Base-by-base conservation (phyloP, 2,329 filamentous ascomycete species). In the Periconia sp. region DNA sequence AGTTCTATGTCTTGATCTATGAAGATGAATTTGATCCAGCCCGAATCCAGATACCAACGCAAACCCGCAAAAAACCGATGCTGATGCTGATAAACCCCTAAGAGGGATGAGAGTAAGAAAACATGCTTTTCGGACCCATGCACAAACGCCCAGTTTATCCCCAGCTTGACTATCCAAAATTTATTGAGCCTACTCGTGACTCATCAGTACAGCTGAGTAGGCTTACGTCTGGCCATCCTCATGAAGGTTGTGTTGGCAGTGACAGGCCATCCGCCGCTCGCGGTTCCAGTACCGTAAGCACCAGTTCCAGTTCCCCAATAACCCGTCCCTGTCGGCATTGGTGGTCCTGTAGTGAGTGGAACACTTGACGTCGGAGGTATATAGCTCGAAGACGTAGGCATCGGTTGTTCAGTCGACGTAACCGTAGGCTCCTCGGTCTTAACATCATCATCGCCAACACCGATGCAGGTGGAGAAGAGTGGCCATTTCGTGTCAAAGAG, bases 401-500 rank as follows among this genome's bases (percentile, higher is more conserved):
- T 43, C 48, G 8, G 45, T 48, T 11, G 32, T 13, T 23, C 24
- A 23, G 28, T 38, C 11, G 26, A 24, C 24, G 36, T 35, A 8
- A 22, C 4, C 7, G 24, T 23, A 4, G 40, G 40, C 23, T 46
- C 36, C 15, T 41, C 30, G 4, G 33, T 35, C 18, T 38, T 48
- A n/a, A 50, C 45, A 28, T 58, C 48, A 12, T 42, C 36, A 2
- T n/a, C n/a, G n/a, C 56, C 56, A 35, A 59, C 24, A 13, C 43
- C 48, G 12, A 59, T 35, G 30, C 56, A 59, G 8, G 52, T 59
- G 8, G 42, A 47, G 37, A 46, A 57, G 9, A 59, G 51, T 1
- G 53, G 53, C 55, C 55, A 59, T 2, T 13, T 8, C 7, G 53
- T 59, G n/a, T 54, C 38, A 24, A 47, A 59, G 1, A 59, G 23